Conservation (phyloP, 2,329 filamentous ascomycete species). For the Rhexocercosporidium sp. region DNA sequence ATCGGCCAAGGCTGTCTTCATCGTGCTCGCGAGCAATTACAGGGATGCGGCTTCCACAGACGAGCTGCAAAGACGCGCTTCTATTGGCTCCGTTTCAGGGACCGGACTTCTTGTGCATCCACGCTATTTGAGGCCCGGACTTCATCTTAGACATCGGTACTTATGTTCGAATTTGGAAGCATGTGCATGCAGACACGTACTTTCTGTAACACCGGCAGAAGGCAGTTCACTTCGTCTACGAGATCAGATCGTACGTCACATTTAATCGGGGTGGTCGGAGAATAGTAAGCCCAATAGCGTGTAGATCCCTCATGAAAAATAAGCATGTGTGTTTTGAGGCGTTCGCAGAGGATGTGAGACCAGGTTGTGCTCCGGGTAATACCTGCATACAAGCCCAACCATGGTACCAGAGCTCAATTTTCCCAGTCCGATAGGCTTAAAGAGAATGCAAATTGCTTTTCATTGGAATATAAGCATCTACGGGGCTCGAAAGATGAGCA, state of each 20-base stretch:
- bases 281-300: neutral
- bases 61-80: neutral
- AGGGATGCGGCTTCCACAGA: neutral
- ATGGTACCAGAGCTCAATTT: neutral
- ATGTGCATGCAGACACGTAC: neutral
- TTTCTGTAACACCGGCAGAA: neutral
- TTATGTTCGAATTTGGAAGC: neutral
- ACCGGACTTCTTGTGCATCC: neutral
- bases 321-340: neutral
- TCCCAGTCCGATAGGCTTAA: neutral
- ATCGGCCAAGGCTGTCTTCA: neutral
- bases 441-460: neutral
- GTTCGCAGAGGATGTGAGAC: neutral
- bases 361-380: neutral
- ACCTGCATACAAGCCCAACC: neutral
- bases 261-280: neutral
- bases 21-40: neutral
- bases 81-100: neutral
- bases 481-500: neutral
- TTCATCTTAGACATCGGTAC: neutral
- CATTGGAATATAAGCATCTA: neutral
- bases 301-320: neutral
- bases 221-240: neutral
- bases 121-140: neutral
- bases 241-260: neutral